phyloP scores from a whole-genome alignment of 2,329 filamentous ascomycete species.

The Scopulariopsis brevicaulis region DNA sequence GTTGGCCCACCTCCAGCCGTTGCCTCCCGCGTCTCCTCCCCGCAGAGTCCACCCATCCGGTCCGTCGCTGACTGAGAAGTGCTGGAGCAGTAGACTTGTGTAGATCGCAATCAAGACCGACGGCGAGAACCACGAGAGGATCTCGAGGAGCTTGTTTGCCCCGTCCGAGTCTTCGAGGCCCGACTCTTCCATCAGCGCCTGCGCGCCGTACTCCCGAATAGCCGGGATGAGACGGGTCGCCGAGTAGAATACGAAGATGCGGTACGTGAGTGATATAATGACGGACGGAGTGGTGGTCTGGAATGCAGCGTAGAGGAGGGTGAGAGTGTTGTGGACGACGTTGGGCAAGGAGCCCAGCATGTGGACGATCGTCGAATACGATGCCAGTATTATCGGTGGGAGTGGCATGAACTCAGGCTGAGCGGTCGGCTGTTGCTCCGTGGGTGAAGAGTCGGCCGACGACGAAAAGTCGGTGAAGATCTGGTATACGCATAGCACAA shows the following conservation, averaged over 20 bases:
- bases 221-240: constrained; percentile 93
- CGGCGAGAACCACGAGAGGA: constrained; percentile 89
- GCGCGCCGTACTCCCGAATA: constrained; percentile 74
- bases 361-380: constrained; percentile 83
- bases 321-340: constrained; percentile 72
- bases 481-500: constrained; percentile 97
- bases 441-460: constrained; percentile 49
- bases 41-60: constrained; percentile 74
- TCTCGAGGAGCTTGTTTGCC: constrained; percentile 66
- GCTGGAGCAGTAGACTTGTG: constrained; percentile 88
- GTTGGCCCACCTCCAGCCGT: constrained; percentile 90
- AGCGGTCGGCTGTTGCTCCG: constrained; percentile 33
- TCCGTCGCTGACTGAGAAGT: constrained; percentile 71
- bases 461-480: constrained; percentile 98
- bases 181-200: constrained; percentile 73
- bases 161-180: constrained; percentile 77
- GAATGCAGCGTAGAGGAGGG: constrained; percentile 81
- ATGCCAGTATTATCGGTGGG: constrained; percentile 96
- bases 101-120: constrained; percentile 94
- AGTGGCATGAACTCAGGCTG: constrained; percentile 93
- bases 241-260: constrained; percentile 89
- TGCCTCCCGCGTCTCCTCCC: constrained; percentile 69
- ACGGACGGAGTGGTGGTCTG: constrained; percentile 94
- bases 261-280: constrained; percentile 88
- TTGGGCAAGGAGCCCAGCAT: constrained; percentile 73